Evolutionary conservation across 768 basidiomycete genomes (phyloP), one percentile per base, ranked within the genome.

Genomic region (Dendrothele bispora): DNA sequence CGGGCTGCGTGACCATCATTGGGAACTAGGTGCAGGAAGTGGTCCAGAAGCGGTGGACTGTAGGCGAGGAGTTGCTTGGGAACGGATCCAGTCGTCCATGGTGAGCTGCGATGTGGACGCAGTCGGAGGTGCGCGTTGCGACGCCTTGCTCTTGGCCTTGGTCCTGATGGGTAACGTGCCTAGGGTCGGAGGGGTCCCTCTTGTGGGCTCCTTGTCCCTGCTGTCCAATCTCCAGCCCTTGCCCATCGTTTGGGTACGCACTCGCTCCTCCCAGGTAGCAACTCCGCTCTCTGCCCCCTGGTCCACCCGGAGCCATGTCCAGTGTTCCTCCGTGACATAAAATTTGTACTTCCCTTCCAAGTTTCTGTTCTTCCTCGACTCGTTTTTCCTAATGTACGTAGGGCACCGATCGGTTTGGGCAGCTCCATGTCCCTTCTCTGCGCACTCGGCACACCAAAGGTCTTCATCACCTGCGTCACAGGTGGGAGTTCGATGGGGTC

Each of bases 371-470:
- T 53, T 22, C 45, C 25, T 46, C 40, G 10, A 59, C 18, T 15
- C 46, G 39, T n/a, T 40, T 40, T 5, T 12, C 15, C 15, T 6
- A 48, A 62, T 61, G 0, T 45, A 24, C 0, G 63, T 60, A 50
- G 64, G 66, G 0, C 4, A 8, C 1, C 61, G 24, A 43, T 65
- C 60, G 32, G 60, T 63, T 0, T 28, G 18, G 17, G 15, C 43
- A 1, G 66, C 51, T 1, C 62, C 60, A 39, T 70, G 68, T 2
- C 63, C 64, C 3, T 37, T 20, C 0, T 11, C 21, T 14, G 36
- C 48, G 56, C 66, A 67, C 48, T 66, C 64, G 0, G 50, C 39
- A 40, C 66, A 69, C 8, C 42, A 43, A 0, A 38, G 17, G 11
- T 32, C 34, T 4, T 45, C 48, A 12, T 59, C 51, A 8, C 1